Evolutionary conservation across 2,329 filamentous ascomycete species (phyloP).

Genomic region (Didymella glomerata): DNA sequence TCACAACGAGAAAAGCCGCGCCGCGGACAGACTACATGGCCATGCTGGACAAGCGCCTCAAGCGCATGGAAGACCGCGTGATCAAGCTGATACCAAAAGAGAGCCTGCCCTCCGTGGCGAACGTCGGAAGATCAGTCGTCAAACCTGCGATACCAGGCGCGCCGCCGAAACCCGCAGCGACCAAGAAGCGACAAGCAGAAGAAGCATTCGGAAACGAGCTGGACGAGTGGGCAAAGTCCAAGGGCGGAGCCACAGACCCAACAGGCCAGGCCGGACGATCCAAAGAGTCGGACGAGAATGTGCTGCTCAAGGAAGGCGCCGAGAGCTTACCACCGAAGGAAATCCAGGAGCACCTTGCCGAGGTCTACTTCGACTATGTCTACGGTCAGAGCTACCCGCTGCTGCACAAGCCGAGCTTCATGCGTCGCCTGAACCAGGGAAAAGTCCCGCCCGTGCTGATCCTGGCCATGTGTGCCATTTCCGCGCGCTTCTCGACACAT

Average conservation of each 20-base stretch:
- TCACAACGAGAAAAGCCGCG: constrained; percentile 91
- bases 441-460: constrained; percentile 88
- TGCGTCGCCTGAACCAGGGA: constrained; percentile 82
- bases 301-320: constrained; percentile 79
- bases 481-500: constrained; percentile 93
- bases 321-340: constrained; percentile 85
- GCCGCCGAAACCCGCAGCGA: constrained; percentile 62
- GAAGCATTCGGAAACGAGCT: constrained; percentile 87
- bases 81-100: constrained; percentile 94
- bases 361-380: constrained; percentile 94
- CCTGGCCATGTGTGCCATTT: constrained; percentile 92
- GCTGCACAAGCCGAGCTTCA: constrained; percentile 96
- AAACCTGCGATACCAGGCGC: constrained; percentile 75
- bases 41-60: constrained; percentile 94
- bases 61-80: constrained; percentile 96
- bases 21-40: constrained; percentile 98
- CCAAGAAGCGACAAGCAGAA: constrained; percentile 83
- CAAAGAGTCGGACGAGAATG: constrained; percentile 74
- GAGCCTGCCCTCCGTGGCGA: constrained; percentile 72
- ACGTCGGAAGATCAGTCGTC: constrained; percentile 80
- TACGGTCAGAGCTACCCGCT: constrained; percentile 96
- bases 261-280: constrained; percentile 57
- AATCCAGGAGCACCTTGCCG: constrained; percentile 89
- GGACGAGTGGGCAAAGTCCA: constrained; percentile 78
- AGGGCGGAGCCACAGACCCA: constrained; percentile 60